phyloP scores from a whole-genome alignment of 768 basidiomycete species.

The Hortiboletus flavorubellus region DNA sequence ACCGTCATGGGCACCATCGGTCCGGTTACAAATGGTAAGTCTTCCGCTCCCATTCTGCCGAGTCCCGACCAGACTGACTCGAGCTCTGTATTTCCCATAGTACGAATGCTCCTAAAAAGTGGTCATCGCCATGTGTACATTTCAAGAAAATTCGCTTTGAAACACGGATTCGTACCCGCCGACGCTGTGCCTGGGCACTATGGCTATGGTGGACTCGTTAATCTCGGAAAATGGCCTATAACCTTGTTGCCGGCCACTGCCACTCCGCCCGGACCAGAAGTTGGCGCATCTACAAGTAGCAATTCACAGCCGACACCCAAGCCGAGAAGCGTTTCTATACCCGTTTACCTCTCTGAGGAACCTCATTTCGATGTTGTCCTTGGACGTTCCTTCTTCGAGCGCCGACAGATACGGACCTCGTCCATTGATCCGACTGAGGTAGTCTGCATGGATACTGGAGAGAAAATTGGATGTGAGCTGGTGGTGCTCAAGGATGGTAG shows the following conservation, averaged over 20 bases:
- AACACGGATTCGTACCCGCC: slow-evolving; percentile 82
- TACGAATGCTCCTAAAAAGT: slow-evolving; percentile 89
- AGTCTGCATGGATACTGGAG: slow-evolving; percentile 87
- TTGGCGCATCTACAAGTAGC: background rate
- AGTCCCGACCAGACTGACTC: background rate
- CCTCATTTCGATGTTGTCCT: slow-evolving; percentile 95
- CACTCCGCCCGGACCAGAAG: background rate
- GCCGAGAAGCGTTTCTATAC: slow-evolving; percentile 43
- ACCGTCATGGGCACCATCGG: slow-evolving; percentile 91
- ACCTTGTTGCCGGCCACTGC: slow-evolving; percentile 45
- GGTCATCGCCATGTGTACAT: slow-evolving; percentile 96
- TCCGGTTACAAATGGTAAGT: slow-evolving; percentile 75
- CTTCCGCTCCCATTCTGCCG: slow-evolving; percentile 14
- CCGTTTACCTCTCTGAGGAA: slow-evolving; percentile 90
- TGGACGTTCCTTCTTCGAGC: slow-evolving; percentile 82
- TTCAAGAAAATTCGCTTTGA: slow-evolving; percentile 86
- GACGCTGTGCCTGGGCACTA: slow-evolving; percentile 89
- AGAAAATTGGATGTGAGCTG: slow-evolving; percentile 87
- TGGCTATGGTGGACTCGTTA: slow-evolving; percentile 89
- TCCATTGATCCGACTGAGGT: slow-evolving; percentile 85
- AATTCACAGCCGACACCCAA: slow-evolving; percentile 11
- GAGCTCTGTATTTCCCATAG: slow-evolving; percentile 34
- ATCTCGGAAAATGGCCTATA: slow-evolving; percentile 85
- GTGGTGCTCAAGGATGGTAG: slow-evolving; percentile 89
- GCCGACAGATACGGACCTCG: slow-evolving; percentile 77